A percentile compares a stretch with the other conserved stretches of the same genome.
Evolutionary conservation across 306 rosid species (phyloP).

Genomic region (Quercus engelmannii): DNA sequence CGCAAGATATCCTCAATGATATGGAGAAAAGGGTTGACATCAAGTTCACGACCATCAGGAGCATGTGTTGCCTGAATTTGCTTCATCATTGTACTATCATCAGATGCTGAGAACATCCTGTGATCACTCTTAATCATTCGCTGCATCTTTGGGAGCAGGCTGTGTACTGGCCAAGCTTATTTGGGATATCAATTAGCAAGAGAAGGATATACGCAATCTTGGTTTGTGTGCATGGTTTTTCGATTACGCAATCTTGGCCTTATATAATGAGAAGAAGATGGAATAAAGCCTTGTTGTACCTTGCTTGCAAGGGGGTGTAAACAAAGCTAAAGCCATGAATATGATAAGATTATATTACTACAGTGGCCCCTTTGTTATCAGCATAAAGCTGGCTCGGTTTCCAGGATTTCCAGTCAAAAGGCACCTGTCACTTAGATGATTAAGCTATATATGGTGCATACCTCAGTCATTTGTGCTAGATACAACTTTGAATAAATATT

Average conservation of each 20-base stretch:
- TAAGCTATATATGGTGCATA: background rate
- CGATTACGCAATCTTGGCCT: constrained; percentile 1
- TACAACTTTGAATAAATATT: no score
- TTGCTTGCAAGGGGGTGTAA: constrained; percentile 64
- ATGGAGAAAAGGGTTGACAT: constrained; percentile 60
- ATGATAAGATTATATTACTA: constrained; percentile 19
- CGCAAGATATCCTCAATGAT: constrained; percentile 50
- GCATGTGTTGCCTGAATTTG: constrained; percentile 69
- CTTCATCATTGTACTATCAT: constrained; percentile 66
- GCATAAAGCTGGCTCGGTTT: constrained; percentile 11
- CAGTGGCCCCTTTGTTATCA: constrained; percentile 10
- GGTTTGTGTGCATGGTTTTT: constrained; percentile 23
- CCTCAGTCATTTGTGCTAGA: background rate
- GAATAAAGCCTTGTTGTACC: constrained; percentile 74
- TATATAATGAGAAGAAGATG: constrained; percentile 39
- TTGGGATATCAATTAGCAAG: background rate
- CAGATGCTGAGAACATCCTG: constrained; percentile 49
- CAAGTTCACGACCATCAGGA: constrained; percentile 53
- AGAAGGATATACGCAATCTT: background rate
- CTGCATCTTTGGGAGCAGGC: constrained; percentile 22
- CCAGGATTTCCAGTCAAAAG: constrained; percentile 12
- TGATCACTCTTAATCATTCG: constrained; percentile 30
- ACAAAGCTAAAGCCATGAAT: constrained; percentile 51
- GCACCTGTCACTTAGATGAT: no score
- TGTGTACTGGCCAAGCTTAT: constrained; percentile 36